Base-by-base conservation (phyloP, 768 basidiomycete species). In the Symmetrospora coprosmae region DNA sequence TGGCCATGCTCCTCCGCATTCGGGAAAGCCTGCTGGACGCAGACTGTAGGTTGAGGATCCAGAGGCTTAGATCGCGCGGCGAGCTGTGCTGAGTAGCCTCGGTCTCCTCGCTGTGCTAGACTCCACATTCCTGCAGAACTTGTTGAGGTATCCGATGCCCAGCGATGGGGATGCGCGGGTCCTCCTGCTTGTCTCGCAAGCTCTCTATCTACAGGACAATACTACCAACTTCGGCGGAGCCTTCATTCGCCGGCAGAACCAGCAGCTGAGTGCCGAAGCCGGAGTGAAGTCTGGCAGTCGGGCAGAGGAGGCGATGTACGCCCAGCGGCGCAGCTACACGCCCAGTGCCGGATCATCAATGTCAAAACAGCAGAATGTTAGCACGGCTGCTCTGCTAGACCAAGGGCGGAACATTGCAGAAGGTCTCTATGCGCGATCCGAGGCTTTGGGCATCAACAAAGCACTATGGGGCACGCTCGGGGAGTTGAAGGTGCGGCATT, bases 1-100 rank as follows among this genome's bases (percentile, higher is more conserved):
- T 96, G 19, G 86, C 88, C 1, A 91, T 97, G 90, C 79, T 99
- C 17, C 80, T 97, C 56, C 82, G 94, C 52, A 87, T 96, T 67
- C 83, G 94, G 47, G 89, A 89, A 69, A 78, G 39, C 37, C 63
- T 55, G 38, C 28, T 68, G 14, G 55, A 58, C 21, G 9, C 41
- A 3, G 37, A 61, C 33, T 39, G 53, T 53, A 17, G 4, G 31
- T 34, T 8, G 13, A 30, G 41, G 9, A 53, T 58, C 51, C 14
- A 21, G 38, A 33, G 33, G 50, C 60, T 70, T 60, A 8, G 4
- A n/a, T n/a, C n/a, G n/a, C n/a, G n/a, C 21, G 45, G 30, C 17
- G 23, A 13, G 33, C 25, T 38, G 55, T 19, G 19, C n/a, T 30
- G n/a, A 23, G 17, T 60, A 21, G 21, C 5, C 34, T 46, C 28